A percentile compares a stretch with the other conserved stretches of the same genome.
Evolutionary conservation across 768 basidiomycete genomes (phyloP).

Genomic region (Lactifluus echinatus): DNA sequence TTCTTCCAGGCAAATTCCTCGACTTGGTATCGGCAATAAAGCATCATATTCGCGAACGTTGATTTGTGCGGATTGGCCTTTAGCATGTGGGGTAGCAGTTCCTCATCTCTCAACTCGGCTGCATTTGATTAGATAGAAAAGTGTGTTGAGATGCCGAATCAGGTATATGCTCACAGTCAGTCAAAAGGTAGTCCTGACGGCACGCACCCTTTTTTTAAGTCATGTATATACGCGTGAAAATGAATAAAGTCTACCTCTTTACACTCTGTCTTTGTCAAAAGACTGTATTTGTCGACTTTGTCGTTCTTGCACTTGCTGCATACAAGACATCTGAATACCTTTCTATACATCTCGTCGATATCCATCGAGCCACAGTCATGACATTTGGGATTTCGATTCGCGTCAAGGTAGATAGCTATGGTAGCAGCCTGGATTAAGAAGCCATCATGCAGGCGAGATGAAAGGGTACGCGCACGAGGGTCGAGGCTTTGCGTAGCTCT

Average conservation of each 20-base stretch:
- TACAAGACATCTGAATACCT: constrained; percentile 76
- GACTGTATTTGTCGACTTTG: constrained; percentile 84
- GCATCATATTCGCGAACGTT: constrained; percentile 98
- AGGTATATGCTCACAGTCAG: constrained; percentile 56
- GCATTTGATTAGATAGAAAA: constrained; percentile 7
- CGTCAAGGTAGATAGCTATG: constrained; percentile 72
- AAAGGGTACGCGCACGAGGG: constrained; percentile 47
- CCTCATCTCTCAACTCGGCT: constrained; percentile 92
- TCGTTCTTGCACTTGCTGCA: constrained; percentile 89
- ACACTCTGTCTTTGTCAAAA: constrained; percentile 97
- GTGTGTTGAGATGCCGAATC: neutral
- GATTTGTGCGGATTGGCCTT: constrained; percentile 94
- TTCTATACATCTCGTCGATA: constrained; percentile 74
- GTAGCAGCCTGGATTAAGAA: neutral
- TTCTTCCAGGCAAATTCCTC: constrained; percentile 97
- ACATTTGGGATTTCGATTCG: constrained; percentile 72
- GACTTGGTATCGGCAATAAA: constrained; percentile 87
- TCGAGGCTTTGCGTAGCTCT: constrained; percentile 67
- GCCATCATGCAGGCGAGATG: neutral
- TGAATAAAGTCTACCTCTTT: constrained; percentile 56
- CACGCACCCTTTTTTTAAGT: neutral
- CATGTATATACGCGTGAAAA: neutral
- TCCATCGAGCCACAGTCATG: constrained; percentile 80
- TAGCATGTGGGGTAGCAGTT: constrained; percentile 84
- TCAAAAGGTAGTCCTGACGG: constrained; percentile 82